Evolutionary conservation across 345 rosid genomes (phyloP).

Genomic region (Euphorbia lathyris): DNA sequence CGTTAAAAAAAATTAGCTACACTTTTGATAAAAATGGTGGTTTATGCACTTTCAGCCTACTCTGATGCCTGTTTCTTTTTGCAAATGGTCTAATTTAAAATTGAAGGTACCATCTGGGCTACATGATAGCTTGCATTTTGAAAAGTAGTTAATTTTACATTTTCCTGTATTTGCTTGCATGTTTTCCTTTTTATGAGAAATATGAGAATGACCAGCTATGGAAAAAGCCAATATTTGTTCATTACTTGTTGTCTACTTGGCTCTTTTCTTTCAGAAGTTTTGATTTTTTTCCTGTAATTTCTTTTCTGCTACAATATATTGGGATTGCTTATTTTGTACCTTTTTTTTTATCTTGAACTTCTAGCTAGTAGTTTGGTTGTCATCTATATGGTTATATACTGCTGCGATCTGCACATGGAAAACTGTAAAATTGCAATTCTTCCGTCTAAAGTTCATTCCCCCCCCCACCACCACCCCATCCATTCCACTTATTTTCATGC

Average conservation of each 20-base stretch:
- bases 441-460: neutral
- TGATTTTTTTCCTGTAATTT: neutral
- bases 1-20: neutral
- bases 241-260: neutral
- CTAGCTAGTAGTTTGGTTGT: neutral
- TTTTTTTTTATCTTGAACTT: neutral
- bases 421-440: neutral
- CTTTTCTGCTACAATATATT: slow-evolving; percentile 9
- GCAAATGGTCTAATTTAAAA: neutral
- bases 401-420: neutral
- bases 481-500: slow-evolving; percentile 14
- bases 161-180: neutral
- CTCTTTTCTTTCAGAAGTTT: neutral
- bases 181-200: neutral
- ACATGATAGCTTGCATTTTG: neutral
- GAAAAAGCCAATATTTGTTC: neutral
- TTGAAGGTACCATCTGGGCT: neutral
- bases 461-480: slow-evolving; percentile 3
- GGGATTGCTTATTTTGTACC: neutral
- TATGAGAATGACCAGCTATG: neutral
- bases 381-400: neutral
- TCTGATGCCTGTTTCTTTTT: neutral
- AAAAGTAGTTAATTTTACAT: neutral
- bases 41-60: neutral
- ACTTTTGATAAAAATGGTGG: neutral